Percentiles rank a stretch among this genome's conserved stretches.
Conservation (phyloP, 164 flowering plant species). For the Nymphaea colorata region DNA sequence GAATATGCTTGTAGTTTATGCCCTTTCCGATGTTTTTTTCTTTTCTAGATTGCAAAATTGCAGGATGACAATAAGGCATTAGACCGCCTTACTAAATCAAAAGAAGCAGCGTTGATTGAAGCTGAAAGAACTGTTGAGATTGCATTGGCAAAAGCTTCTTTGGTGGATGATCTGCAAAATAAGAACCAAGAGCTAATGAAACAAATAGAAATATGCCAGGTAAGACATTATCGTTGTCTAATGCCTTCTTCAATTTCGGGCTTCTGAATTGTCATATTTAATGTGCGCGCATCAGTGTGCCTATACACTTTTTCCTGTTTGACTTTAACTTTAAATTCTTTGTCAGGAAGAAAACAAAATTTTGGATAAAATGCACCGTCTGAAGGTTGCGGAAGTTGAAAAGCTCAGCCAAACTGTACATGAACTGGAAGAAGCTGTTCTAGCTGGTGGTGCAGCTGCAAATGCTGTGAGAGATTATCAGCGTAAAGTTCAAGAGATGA, state of each 20-base stretch:
- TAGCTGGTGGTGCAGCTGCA: constrained; percentile 90
- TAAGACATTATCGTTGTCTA: constrained; percentile 8
- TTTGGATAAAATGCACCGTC: constrained; percentile 75
- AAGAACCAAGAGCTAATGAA: constrained; percentile 85
- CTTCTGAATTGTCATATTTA: background rate
- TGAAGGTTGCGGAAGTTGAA: constrained; percentile 86
- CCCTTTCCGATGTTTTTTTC: background rate
- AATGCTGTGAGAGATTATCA: constrained; percentile 88
- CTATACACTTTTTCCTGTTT: background rate
- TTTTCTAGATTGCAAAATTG: constrained; percentile 55
- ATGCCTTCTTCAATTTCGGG: background rate
- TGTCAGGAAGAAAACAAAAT: constrained; percentile 80
- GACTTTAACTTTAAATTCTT: background rate
- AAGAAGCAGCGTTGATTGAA: constrained; percentile 81
- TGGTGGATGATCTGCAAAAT: constrained; percentile 89
- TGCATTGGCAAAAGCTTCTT: constrained; percentile 80
- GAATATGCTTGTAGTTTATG: background rate
- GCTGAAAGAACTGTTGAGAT: constrained; percentile 74
- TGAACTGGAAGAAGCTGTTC: constrained; percentile 84
- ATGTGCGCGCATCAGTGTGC: background rate
- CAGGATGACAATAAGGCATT: constrained; percentile 85
- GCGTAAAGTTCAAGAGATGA: constrained; percentile 84
- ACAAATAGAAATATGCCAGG: constrained; percentile 89
- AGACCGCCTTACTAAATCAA: constrained; percentile 79
- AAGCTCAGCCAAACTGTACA: constrained; percentile 77